Conservation (phyloP, 2,329 filamentous ascomycete genomes). For the Stagonosporopsis cucurbitacearum region DNA sequence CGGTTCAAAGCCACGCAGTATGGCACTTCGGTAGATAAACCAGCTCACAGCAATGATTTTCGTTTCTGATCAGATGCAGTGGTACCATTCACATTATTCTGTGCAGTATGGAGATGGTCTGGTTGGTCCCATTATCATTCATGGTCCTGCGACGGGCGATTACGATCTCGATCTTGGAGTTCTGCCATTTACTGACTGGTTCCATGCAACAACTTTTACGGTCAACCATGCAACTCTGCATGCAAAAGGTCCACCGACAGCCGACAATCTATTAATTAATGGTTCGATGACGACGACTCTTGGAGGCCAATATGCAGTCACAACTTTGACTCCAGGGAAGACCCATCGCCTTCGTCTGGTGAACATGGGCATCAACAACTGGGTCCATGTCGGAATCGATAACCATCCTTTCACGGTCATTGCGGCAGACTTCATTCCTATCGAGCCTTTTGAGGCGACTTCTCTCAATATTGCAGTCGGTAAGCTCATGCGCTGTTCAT, state of each 20-base stretch:
- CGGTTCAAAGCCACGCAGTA: slow-evolving; percentile 47
- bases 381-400: slow-evolving; percentile 32
- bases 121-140: slow-evolving; percentile 51
- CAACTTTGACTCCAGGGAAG: slow-evolving; percentile 48
- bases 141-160: slow-evolving; percentile 49
- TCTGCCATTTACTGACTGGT: slow-evolving; percentile 50
- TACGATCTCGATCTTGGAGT: slow-evolving; percentile 55
- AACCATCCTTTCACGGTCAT: slow-evolving; percentile 54
- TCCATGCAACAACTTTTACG: slow-evolving; percentile 37
- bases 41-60: slow-evolving; percentile 38
- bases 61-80: slow-evolving; percentile 52
- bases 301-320: slow-evolving; percentile 45
- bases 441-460: slow-evolving; percentile 50
- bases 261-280: slow-evolving; percentile 59
- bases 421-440: slow-evolving; percentile 53
- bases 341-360: slow-evolving; percentile 54
- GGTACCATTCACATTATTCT: slow-evolving; percentile 53
- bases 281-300: slow-evolving; percentile 59
- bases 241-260: slow-evolving; percentile 47
- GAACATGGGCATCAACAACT: slow-evolving; percentile 45
- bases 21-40: slow-evolving; percentile 37
- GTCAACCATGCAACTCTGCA: slow-evolving; percentile 46
- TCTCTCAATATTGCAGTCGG: slow-evolving; percentile 46
- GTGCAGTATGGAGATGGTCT: slow-evolving; percentile 52
- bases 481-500: slow-evolving; percentile 28